Evolutionary conservation across 345 rosid genomes (phyloP), one percentile per base, ranked within the genome.

Genomic region (Populus pruinosa): DNA sequence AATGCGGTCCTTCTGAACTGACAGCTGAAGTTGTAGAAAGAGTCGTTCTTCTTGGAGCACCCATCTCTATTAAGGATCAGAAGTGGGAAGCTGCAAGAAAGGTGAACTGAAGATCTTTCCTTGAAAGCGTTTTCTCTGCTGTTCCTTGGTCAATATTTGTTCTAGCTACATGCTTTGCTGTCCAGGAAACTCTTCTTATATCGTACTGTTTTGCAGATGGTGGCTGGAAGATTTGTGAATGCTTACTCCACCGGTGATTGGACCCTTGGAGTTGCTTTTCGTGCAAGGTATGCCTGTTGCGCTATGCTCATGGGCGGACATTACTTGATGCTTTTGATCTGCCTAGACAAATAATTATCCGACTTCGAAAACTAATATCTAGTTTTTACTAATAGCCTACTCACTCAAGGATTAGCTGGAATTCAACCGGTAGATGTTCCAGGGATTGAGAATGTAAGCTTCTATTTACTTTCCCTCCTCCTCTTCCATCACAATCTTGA

Each of bases 261-360:
- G 99, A 96, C 84, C 33, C 99, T 96, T 43, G 99, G 93, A 84
- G 81, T 96, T 76, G 98, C 97, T 75, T 93, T 93, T 79, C 99
- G 99, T 23, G 98, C 99, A 43, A 96, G 96, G 99, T 96, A 91
- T 69, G 68, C 27, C 33, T 71, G 73, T 36, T 76, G 47, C 61
- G n/a, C 21, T 5, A 29, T 73, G 41, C 76, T 18, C 35, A 10
- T 29, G 44, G 12, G 41, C n/a, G 38, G 33, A 18, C 25, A 38
- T n/a, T 73, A 17, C 53, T 12, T 55, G 33, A 25, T 9, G 36
- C 63, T 35, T 13, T 21, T 18, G 18, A 67, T 31, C 70, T 31
- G 21, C 11, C 16, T 27, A 67, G 1, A 6, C 8, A 66, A 17
- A 12, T 33, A 29, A 5, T 38, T 9, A n/a, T 65, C 36, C 12